A percentile compares a stretch with the other conserved stretches of the same genome.
Evolutionary conservation across 108 stramenopile genomes (phyloP).

Genomic region (Discostella stelligeroides): DNA sequence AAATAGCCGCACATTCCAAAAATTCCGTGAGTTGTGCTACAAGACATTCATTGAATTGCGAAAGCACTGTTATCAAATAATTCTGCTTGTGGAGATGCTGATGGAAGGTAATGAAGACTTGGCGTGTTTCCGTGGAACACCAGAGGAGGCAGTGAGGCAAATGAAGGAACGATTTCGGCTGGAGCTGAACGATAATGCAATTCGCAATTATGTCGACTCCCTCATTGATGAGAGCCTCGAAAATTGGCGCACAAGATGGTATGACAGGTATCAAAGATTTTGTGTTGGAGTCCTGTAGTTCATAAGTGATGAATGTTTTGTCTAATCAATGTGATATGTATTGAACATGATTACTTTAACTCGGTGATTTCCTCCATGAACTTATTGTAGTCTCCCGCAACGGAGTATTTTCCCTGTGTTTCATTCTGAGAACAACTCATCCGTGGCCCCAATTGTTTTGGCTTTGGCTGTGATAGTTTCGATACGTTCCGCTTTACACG

Average conservation of each 20-base stretch:
- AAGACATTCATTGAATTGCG: conserved; percentile 86
- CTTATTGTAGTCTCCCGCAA: conserved; percentile 57
- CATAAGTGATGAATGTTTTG: background rate
- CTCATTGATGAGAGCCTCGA: conserved; percentile 90
- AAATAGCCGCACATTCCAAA: conserved; percentile 75
- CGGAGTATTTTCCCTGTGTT: conserved; percentile 12
- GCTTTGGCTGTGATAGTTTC: conserved; percentile 8
- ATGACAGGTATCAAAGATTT: conserved; percentile 94
- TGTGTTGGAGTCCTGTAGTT: conserved; percentile 89
- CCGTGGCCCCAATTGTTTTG: conserved; percentile 1
- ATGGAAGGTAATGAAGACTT: conserved; percentile 91
- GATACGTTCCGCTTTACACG: conserved; percentile 36
- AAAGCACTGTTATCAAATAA: conserved; percentile 87
- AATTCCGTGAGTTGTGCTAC: conserved; percentile 89
- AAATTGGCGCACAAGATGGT: conserved; percentile 95
- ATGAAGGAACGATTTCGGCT: conserved; percentile 87
- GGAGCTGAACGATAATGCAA: conserved; percentile 78
- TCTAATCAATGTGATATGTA: too few species aligned
- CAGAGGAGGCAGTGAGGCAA: conserved; percentile 80
- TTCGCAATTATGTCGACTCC: conserved; percentile 85
- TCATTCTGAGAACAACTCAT: background rate
- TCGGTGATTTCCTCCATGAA: conserved; percentile 49
- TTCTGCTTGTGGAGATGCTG: conserved; percentile 94
- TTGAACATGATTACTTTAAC: conserved; percentile 29
- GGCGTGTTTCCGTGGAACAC: conserved; percentile 91